Percentiles rank a stretch among this genome's conserved stretches.
These are phyloP conservation scores for Populus simonii DNA, from an alignment of 345 rosid genomes.

Conservation along the genomic window DNA sequence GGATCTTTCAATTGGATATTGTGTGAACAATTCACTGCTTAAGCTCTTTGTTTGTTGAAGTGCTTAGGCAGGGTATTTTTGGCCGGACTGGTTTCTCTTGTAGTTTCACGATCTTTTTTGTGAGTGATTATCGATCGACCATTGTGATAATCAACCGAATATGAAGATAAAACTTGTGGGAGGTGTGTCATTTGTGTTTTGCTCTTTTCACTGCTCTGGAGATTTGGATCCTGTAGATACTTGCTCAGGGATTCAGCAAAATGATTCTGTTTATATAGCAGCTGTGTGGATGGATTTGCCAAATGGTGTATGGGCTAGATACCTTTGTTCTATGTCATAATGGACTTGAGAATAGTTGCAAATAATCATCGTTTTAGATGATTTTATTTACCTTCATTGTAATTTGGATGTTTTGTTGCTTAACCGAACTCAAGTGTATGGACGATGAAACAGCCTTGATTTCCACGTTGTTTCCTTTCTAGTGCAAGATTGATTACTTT, in stretches of 20 bases:
- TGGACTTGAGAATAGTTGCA: background rate
- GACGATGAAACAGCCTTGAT: background rate
- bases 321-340: background rate
- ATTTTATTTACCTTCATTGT: background rate
- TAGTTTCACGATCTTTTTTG: background rate
- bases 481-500: too few species aligned
- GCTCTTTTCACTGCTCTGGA: background rate
- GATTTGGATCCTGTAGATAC: background rate
- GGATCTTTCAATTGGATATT: background rate
- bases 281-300: background rate
- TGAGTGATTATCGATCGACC: background rate
- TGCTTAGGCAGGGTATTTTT: background rate
- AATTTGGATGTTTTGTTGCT: background rate
- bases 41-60: conserved; percentile 7
- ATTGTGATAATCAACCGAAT: background rate
- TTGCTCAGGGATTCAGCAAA: background rate
- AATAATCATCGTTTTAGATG: background rate
- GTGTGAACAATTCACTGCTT: background rate
- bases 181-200: background rate
- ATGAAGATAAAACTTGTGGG: background rate
- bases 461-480: background rate
- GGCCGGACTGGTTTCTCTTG: background rate
- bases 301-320: background rate
- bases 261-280: background rate
- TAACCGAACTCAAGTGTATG: background rate